These are phyloP conservation scores for Leccinum sublutescens DNA, from an alignment of 768 basidiomycete genomes.

Conservation along the genomic window DNA sequence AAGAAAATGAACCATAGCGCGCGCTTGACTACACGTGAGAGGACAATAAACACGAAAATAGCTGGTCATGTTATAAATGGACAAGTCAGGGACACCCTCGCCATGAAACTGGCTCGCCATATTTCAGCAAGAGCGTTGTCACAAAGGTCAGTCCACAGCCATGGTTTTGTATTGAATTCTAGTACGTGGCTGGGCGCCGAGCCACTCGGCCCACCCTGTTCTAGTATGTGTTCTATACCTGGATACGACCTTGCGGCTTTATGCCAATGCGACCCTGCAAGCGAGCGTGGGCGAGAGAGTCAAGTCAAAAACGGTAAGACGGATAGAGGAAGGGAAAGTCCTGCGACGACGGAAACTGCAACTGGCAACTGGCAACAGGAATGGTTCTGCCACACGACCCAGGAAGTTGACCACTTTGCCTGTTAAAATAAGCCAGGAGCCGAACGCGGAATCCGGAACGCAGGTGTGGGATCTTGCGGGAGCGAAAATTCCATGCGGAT, in stretches of 20 bases:
- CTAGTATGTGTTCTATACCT: constrained; percentile 5
- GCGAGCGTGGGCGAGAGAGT: constrained; percentile 5
- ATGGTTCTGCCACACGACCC: constrained; percentile 17
- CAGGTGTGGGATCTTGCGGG: constrained; percentile 2
- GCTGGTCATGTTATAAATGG: not conserved
- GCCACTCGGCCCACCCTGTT: constrained; percentile 4
- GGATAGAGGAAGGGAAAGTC: constrained; percentile 4
- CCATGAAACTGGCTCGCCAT: not conserved
- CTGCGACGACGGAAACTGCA: constrained; percentile 17
- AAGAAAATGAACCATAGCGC: not conserved
- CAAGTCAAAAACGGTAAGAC: constrained; percentile 13
- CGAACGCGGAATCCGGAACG: not conserved
- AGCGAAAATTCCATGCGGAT: constrained; percentile 1
- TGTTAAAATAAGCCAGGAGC: constrained; percentile 4
- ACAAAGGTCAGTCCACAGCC: not conserved
- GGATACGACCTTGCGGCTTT: constrained; percentile 18
- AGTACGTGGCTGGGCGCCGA: constrained; percentile 3
- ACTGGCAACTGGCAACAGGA: constrained; percentile 1
- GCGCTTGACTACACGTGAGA: constrained; percentile 12
- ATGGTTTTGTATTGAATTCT: not conserved
- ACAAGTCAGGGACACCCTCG: constrained; percentile 5
- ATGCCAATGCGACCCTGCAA: constrained; percentile 4
- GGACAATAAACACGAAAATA: constrained; percentile 9
- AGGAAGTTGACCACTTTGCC: constrained; percentile 4
- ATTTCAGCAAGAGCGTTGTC: not conserved